Percentiles rank a stretch among this genome's conserved stretches.
phyloP scores from a whole-genome alignment of 164 flowering plant species.

The Buxus sempervirens region DNA sequence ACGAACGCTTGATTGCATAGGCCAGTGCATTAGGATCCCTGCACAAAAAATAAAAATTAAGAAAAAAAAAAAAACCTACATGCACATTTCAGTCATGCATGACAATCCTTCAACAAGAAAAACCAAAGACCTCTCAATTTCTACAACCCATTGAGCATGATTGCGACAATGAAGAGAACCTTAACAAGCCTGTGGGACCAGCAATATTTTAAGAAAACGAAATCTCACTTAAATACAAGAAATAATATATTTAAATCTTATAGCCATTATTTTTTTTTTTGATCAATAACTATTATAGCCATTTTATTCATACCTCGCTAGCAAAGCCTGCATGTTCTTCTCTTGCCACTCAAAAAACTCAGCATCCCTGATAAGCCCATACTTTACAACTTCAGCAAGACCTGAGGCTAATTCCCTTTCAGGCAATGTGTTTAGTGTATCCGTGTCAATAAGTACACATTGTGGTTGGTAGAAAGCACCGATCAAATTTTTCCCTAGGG shows the following conservation, averaged over 20 bases:
- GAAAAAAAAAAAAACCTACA: too few relatives aligned
- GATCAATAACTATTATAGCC: too few relatives aligned
- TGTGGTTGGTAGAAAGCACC: constrained; percentile 99
- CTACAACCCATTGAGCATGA: not conserved
- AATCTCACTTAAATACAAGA: too few relatives aligned
- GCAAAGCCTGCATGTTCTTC: constrained; percentile 68
- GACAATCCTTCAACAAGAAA: not conserved
- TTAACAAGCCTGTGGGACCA: not conserved
- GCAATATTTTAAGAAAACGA: too few relatives aligned
- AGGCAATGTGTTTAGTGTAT: constrained; percentile 87
- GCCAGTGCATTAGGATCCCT: constrained; percentile 84
- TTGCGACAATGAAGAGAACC: not conserved
- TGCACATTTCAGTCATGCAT: not conserved
- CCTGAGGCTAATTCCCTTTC: constrained; percentile 96
- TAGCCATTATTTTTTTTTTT: too few relatives aligned
- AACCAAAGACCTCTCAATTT: not conserved
- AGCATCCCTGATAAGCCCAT: constrained; percentile 96
- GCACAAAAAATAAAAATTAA: too few relatives aligned
- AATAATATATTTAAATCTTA: too few relatives aligned
- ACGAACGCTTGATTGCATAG: constrained; percentile 94
- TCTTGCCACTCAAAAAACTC: constrained; percentile 98
- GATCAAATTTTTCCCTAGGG: constrained; percentile 87
- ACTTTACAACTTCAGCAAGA: constrained; percentile 86
- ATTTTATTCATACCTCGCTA: constrained; percentile 62
- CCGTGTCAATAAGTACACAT: constrained; percentile 89